Evolutionary conservation across 352 stramenopile species (phyloP), one percentile per base, ranked within the genome.

Genomic region (Globisporangium spinosum): DNA sequence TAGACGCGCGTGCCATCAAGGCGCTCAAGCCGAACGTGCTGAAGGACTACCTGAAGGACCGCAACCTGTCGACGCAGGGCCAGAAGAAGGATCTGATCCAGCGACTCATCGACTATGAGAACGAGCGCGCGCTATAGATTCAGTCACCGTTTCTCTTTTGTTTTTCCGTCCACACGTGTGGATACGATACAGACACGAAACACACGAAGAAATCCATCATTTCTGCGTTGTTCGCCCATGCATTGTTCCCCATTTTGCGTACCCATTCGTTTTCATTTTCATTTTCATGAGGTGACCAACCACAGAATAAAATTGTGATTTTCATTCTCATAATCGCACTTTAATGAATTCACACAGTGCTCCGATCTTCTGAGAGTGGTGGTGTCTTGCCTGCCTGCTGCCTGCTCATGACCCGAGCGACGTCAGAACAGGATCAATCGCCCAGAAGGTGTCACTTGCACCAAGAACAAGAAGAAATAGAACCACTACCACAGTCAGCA

Each of bases 21-120:
- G 78, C 77, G 29, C 76, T 97, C 20, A 97, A 97, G 77, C 89
- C 89, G 35, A 88, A 87, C 43, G 65, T 94, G 60, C 77, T 97
- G 53, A 97, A 97, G 80, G 88, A 97, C 64, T 90, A 95, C 74
- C 76, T 97, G 3, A 97, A 97, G 69, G 83, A 94, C 70, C 83
- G 87, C 45, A 64, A 80, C 12, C 68, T 97, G 64, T 95, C 89
- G 27, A 95, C 72, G 54, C 89, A 97, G 69, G 89, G 89, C 60
- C 85, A 97, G 72, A 95, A 95, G 78, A 95, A 94, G 71, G 88
- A 95, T 10, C 82, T 97, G 12, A 84, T 95, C 71, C 84, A 94
- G 79, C 86, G 89, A 47, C 83, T 97, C 60, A 92, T 95, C 64
- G 89, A 95, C 75, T 93, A 92, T 67, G 85, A 94, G 67, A 88